Percentiles rank a stretch among this genome's conserved stretches.
Conservation (phyloP, 148 eudicot species). For the Hydrangea macrophylla region DNA sequence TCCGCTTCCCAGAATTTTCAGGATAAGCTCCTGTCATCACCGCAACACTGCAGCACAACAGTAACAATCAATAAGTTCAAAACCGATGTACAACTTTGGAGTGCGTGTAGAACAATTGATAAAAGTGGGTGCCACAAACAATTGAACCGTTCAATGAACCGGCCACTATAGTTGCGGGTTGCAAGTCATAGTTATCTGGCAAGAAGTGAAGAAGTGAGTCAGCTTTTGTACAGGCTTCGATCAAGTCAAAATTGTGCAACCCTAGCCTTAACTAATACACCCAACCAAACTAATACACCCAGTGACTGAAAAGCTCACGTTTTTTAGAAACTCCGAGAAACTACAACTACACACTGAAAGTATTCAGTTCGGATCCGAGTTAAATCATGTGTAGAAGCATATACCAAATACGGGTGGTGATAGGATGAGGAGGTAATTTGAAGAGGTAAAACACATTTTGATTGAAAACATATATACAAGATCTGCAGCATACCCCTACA, state of each 20-base stretch:
- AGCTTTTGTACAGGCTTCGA: background rate
- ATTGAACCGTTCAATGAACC: too few species aligned
- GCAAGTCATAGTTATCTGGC: too few species aligned
- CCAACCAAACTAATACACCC: too few species aligned
- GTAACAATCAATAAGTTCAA: slow-evolving; percentile 3
- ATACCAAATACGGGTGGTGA: background rate
- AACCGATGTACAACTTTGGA: background rate
- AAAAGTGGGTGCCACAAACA: background rate
- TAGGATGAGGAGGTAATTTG: background rate
- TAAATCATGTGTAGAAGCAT: background rate
- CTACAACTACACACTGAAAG: background rate
- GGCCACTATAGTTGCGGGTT: too few species aligned
- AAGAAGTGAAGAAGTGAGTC: background rate
- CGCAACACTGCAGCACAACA: slow-evolving; percentile 68
- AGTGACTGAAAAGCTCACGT: too few species aligned
- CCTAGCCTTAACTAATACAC: too few species aligned
- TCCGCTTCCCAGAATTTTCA: slow-evolving; percentile 38
- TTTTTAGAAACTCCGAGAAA: background rate
- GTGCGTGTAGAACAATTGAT: background rate
- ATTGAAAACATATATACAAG: slow-evolving; percentile 52
- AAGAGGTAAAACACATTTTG: background rate
- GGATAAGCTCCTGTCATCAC: slow-evolving; percentile 95
- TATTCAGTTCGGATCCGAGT: background rate
- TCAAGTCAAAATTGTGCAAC: background rate
- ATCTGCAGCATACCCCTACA: slow-evolving; percentile 99